phyloP scores from a whole-genome alignment of 139 green algal species.

The Ettlia oleoabundans region DNA sequence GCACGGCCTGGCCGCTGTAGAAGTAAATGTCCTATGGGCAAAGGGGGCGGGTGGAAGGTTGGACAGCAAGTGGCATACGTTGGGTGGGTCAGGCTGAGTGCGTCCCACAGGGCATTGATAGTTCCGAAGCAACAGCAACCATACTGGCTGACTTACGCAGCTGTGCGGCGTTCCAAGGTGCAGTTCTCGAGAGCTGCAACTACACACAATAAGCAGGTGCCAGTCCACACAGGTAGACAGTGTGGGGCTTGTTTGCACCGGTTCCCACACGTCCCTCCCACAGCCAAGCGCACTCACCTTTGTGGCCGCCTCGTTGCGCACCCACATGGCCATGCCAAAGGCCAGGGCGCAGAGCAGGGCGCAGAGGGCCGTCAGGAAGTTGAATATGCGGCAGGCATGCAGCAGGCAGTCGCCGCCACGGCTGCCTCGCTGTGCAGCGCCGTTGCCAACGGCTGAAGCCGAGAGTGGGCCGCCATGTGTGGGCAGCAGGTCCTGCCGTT shows the following conservation, averaged over 20 bases:
- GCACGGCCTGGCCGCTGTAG: conserved; percentile 39
- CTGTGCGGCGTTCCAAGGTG: too few relatives aligned
- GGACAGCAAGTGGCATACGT: background rate
- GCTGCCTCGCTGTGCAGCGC: background rate
- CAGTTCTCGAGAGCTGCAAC: too few relatives aligned
- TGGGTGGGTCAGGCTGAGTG: too few relatives aligned
- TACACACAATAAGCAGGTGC: too few relatives aligned
- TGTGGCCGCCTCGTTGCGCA: background rate
- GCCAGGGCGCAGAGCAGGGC: conserved; percentile 36
- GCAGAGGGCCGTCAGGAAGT: conserved; percentile 38
- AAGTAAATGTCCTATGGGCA: conserved; percentile 26
- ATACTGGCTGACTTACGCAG: too few relatives aligned
- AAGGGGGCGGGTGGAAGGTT: too few relatives aligned
- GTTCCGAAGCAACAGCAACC: too few relatives aligned
- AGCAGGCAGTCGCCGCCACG: conserved; percentile 32
- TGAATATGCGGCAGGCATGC: conserved; percentile 34
- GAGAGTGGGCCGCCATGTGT: background rate
- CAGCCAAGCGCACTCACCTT: conserved; percentile 5
- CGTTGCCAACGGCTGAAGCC: background rate
- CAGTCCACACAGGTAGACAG: background rate
- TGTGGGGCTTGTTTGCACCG: background rate
- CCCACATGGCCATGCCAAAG: conserved; percentile 31
- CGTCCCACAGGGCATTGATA: too few relatives aligned
- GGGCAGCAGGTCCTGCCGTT: conserved; percentile 23
- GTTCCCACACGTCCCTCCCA: too few relatives aligned